These are phyloP conservation scores for Oryza nivara DNA, from an alignment of 176 grass and related monocot genomes.

Conservation along the genomic window DNA sequence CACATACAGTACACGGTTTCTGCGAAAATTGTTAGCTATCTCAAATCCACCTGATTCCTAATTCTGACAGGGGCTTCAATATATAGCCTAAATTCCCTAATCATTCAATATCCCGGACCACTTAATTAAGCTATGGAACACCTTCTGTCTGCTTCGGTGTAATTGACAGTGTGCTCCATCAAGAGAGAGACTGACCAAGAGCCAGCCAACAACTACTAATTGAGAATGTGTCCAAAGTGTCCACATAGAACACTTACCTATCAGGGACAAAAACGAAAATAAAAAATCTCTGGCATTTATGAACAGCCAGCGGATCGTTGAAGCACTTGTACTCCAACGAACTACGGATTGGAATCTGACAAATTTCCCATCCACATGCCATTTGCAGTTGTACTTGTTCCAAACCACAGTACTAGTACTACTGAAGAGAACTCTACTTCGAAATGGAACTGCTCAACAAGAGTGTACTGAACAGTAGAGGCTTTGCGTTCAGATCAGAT, in stretches of 20 bases:
- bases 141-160: constrained; percentile 42
- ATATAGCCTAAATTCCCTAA: constrained; percentile 13
- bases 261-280: not conserved
- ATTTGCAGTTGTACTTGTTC: constrained; percentile 4
- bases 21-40: constrained; percentile 2
- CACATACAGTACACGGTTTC: not conserved
- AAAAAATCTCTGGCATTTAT: constrained; percentile 35
- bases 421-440: not conserved
- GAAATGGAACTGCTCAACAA: constrained; percentile 31
- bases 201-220: constrained; percentile 30
- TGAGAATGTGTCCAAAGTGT: not conserved
- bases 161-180: constrained; percentile 34
- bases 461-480: not conserved
- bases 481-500: constrained; percentile 12
- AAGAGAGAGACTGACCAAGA: constrained; percentile 31
- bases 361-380: constrained; percentile 13
- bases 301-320: constrained; percentile 1
- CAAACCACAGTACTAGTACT: not conserved
- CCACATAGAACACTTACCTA: not conserved
- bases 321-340: not conserved
- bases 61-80: not conserved
- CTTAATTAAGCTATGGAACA: constrained; percentile 18
- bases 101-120: constrained; percentile 34
- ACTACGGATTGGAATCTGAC: constrained; percentile 11
- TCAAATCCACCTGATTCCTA: constrained; percentile 13